Percentiles rank a stretch among this genome's conserved stretches.
phyloP scores from a whole-genome alignment of 2,329 filamentous ascomycete species.

The Boeremia lycopersici region DNA sequence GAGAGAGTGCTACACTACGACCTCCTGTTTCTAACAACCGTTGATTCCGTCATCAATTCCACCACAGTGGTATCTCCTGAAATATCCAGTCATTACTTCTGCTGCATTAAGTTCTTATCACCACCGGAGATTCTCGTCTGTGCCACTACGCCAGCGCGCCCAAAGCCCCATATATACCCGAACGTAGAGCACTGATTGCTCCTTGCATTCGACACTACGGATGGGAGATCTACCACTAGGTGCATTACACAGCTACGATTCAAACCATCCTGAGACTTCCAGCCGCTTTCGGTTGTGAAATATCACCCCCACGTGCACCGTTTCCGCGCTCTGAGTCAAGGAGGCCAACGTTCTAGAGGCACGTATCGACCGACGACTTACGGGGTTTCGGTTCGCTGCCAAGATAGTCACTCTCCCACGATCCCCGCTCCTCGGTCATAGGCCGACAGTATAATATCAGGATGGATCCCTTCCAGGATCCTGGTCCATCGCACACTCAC shows the following conservation, averaged over 20 bases:
- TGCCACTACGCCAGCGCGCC: slow-evolving; percentile 10
- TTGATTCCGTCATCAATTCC: slow-evolving; percentile 9
- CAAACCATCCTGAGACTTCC: slow-evolving; percentile 21
- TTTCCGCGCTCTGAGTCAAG: slow-evolving; percentile 22
- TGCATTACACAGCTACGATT: slow-evolving; percentile 20
- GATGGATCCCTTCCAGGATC: slow-evolving; percentile 36
- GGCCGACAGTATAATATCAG: slow-evolving; percentile 27
- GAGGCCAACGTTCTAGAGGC: slow-evolving; percentile 20
- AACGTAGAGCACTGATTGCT: slow-evolving; percentile 20
- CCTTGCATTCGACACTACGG: slow-evolving; percentile 22
- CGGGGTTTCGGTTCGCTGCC: slow-evolving; percentile 10
- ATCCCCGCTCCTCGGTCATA: slow-evolving; percentile 7
- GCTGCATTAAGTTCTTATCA: not conserved
- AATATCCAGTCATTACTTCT: slow-evolving; percentile 1
- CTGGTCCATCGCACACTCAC: slow-evolving; percentile 22
- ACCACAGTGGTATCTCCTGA: not conserved
- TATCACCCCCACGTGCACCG: slow-evolving; percentile 24
- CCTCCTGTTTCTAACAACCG: slow-evolving; percentile 11
- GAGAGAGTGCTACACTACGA: slow-evolving; percentile 8
- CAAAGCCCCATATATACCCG: slow-evolving; percentile 27
- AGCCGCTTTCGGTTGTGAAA: slow-evolving; percentile 17
- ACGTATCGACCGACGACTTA: slow-evolving; percentile 8
- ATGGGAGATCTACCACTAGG: slow-evolving; percentile 25
- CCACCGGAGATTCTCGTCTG: slow-evolving; percentile 7
- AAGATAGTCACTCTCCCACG: slow-evolving; percentile 6